Base-by-base conservation (phyloP, 192 early-diverging fungal genomes). In the Funneliformis geosporum region DNA sequence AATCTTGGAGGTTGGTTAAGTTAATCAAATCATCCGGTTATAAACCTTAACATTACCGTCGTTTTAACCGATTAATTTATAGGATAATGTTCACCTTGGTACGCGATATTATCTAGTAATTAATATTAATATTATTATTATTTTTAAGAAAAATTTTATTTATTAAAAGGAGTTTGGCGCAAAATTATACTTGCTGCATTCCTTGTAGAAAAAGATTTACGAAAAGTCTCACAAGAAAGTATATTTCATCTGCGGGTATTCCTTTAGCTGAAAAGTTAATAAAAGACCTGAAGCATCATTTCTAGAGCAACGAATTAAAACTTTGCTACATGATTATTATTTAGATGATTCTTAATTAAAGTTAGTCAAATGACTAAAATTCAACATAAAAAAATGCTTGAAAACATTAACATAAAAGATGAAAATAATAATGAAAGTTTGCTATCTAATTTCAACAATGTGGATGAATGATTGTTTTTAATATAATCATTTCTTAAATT, bases 291-390 rank as follows among this genome's bases (percentile, higher is more conserved):
- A 70, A 11, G 21, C 14, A 21, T 28, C 42, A 18, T 39, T 18
- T 10, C 11, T 70, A 43, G 21, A 44, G 43, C 39, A 39, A 21
- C 11, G 68, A 11, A 40, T 70, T 39, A 21, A 70, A 44, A 70
- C 68, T 42, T 23, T 70, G 3, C n/a, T 70, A n/a, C 1, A 21
- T 6, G 68, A 70, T n/a, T 70, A 70, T 40, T 70, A 70, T 70
- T 40, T 70, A 23, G 42, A 70, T 23, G 38, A 21, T 23, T 44
- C 21, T 40, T n/a, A 70, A 16, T 14, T 50, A 50, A 11, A 50
- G 4, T 16, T 16, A 50, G 16, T 50, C 2, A 50, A 14, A 50
- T 16, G 4, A 11, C 4, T 50, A 50, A 50, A 14, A 50, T 50
- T 16, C 12, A 50, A 1, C 47, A 50, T 50, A 50, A 16, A 50